phyloP scores from a whole-genome alignment of 2,329 filamentous ascomycete species.

The Fusarium sp. region DNA sequence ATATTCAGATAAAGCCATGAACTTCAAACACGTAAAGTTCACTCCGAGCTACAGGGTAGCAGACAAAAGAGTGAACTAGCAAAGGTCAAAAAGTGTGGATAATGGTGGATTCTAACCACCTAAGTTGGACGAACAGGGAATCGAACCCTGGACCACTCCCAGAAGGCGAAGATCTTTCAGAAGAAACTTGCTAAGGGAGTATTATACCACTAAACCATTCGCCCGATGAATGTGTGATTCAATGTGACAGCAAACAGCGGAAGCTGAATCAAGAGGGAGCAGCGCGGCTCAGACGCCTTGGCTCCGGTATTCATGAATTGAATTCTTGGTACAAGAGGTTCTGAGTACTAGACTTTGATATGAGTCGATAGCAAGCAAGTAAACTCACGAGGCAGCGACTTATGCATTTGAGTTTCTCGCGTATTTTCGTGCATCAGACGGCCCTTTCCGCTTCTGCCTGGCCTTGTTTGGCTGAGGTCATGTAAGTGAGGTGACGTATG shows the following conservation, averaged over 20 bases:
- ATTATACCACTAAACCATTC: slow-evolving; percentile 47
- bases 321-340: too few relatives aligned
- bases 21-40: too few relatives aligned
- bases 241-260: rapidly evolving
- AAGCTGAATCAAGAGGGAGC: slow-evolving; percentile 15
- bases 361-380: not conserved
- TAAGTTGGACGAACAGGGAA: slow-evolving; percentile 39
- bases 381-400: not conserved
- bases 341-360: too few relatives aligned
- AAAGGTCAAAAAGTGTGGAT: slow-evolving; percentile 21
- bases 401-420: not conserved
- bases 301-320: not conserved
- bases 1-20: too few relatives aligned
- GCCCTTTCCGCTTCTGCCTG: slow-evolving; percentile 22
- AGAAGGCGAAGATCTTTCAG: slow-evolving; percentile 2
- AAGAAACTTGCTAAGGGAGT: slow-evolving; percentile 41
- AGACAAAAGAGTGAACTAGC: too few relatives aligned
- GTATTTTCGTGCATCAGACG: slow-evolving; percentile 1
- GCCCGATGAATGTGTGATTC: slow-evolving; percentile 26
- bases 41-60: too few relatives aligned
- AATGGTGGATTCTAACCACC: slow-evolving; percentile 25
- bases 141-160: slow-evolving; percentile 42
- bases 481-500: slow-evolving; percentile 33
- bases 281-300: rapidly evolving
- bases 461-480: slow-evolving; percentile 1